Percentiles rank a stretch among this genome's conserved stretches.
Evolutionary conservation across 2,329 filamentous ascomycete genomes (phyloP).

Genomic region (Colletotrichum filicis): DNA sequence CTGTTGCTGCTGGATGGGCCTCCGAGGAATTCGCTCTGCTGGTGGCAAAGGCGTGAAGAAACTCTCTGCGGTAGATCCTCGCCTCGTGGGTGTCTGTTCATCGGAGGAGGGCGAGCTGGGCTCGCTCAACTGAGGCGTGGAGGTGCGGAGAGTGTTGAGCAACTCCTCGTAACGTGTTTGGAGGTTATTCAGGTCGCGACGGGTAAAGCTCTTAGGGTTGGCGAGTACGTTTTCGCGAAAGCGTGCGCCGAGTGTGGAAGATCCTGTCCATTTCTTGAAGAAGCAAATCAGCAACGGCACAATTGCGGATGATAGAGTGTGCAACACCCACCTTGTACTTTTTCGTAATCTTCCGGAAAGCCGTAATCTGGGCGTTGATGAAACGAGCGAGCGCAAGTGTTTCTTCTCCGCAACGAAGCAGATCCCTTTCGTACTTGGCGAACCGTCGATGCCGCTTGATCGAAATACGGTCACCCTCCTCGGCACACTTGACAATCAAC

Average conservation of each 20-base stretch:
- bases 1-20: constrained; percentile 42
- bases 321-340: constrained; percentile 74
- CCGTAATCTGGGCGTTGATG: constrained; percentile 77
- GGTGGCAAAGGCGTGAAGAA: constrained; percentile 29
- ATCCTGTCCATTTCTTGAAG: constrained; percentile 82
- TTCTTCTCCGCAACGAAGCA: constrained; percentile 74
- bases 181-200: constrained; percentile 69
- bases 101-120: constrained; percentile 51
- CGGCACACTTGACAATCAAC: constrained; percentile 56
- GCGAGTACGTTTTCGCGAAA: constrained; percentile 75
- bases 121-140: constrained; percentile 52
- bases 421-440: constrained; percentile 63
- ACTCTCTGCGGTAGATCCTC: constrained; percentile 23
- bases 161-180: constrained; percentile 63
- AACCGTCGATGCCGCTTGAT: constrained; percentile 63
- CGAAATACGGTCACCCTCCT: constrained; percentile 47
- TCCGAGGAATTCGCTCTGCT: constrained; percentile 38
- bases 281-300: background rate
- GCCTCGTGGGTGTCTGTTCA: constrained; percentile 38
- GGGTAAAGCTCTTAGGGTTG: constrained; percentile 77
- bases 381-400: constrained; percentile 78
- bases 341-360: constrained; percentile 85
- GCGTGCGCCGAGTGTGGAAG: constrained; percentile 69
- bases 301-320: background rate
- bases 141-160: constrained; percentile 56